Evolutionary conservation across 2,329 filamentous ascomycete genomes (phyloP), one percentile per base, ranked within the genome.

Genomic region (Aspergillus japonicus): DNA sequence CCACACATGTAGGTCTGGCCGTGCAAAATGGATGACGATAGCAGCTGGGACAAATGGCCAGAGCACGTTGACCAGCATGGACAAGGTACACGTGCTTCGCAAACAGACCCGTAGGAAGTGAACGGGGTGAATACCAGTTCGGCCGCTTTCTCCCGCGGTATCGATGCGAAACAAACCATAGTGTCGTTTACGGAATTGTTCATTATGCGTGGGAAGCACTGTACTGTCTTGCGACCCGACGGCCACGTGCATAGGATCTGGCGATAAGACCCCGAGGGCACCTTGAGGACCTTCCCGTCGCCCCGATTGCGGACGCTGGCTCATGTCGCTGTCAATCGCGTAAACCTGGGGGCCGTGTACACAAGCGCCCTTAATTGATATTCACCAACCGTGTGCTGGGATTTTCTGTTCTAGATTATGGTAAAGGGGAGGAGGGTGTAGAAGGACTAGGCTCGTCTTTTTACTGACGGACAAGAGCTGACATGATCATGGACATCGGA

Each of bases 31-130:
- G 56, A 90, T 77, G n/a, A 81, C 87, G 65, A 92, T 86, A 19
- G 89, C 89, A 31, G 85, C 85, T 6, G 89, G 89, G 2, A 92
- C 89, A 61, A 90, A 81, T 5, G 89, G 89, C 89, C 89, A 92
- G 39, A 92, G 81, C 26, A 90, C 68, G 70, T 92, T 92, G 68
- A 89, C 87, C 54, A 82, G 71, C 71, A 83, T 83, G 8, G 89
- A 91, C 12, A 86, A 77, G 31, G 78, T 82, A 69, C 85, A 88
- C 31, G 85, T 85, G 49, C 88, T 90, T 54, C 76, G 79, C 75
- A 85, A 87, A 71, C 82, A 83, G 57, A 92, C 87, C 63, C 76
- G 79, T 33, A 90, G 66, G 70, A 91, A 90, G 56, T 85, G 81
- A 48, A 82, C 56, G 0, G 87, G 87, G 66, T 91, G 82, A 62